These are phyloP conservation scores for Smithsoniella earleae DNA, from an alignment of 163 green algal genomes.

Conservation along the genomic window DNA sequence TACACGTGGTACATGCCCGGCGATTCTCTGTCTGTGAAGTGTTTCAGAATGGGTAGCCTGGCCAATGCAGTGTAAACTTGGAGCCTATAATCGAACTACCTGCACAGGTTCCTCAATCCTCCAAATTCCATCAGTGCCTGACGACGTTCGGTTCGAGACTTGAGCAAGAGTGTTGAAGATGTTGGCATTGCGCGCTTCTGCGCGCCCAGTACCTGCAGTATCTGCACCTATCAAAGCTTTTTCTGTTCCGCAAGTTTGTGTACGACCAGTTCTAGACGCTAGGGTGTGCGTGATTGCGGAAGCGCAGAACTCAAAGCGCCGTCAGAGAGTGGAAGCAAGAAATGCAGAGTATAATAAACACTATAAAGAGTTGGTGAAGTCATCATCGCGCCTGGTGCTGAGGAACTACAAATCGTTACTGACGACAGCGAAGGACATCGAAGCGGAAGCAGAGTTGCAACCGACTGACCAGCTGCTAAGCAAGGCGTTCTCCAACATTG, in stretches of 20 bases:
- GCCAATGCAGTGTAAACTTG: too few relatives aligned
- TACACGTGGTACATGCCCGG: too few relatives aligned
- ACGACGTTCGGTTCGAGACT: too few relatives aligned
- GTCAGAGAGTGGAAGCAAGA: not conserved
- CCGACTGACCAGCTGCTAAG: conserved; percentile 29
- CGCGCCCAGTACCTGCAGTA: too few relatives aligned
- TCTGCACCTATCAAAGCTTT: too few relatives aligned
- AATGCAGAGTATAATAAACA: conserved; percentile 16
- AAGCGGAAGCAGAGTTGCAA: conserved; percentile 28
- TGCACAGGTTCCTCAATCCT: too few relatives aligned
- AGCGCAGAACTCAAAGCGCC: conserved; percentile 20
- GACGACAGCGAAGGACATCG: not conserved
- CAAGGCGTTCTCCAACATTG: conserved; percentile 37
- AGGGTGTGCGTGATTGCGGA: not conserved
- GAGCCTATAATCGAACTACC: too few relatives aligned
- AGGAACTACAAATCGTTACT: not conserved
- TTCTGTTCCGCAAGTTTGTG: not conserved
- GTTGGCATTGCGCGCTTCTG: too few relatives aligned
- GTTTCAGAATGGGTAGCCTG: too few relatives aligned
- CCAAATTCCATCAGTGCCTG: too few relatives aligned
- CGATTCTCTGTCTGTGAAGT: too few relatives aligned
- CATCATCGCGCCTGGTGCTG: not conserved
- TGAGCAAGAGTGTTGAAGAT: too few relatives aligned
- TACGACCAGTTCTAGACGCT: not conserved
- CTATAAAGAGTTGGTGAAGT: conserved; percentile 27